Evolutionary conservation across 1,284 basidiomycete genomes (phyloP).

Genomic region (Cystobasidium pallidum): DNA sequence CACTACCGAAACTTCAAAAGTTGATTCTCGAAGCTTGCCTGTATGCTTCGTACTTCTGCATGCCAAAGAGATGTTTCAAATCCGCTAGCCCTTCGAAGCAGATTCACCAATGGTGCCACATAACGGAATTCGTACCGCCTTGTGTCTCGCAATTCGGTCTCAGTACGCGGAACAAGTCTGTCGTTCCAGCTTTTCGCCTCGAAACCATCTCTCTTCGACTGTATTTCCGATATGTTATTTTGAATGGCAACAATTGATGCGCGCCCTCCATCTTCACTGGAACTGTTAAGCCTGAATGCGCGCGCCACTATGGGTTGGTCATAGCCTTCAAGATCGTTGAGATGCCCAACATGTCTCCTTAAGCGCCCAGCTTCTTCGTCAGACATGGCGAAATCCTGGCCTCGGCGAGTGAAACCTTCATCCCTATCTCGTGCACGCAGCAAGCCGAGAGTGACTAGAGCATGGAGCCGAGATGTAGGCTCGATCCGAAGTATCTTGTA

Average conservation of each 20-base stretch:
- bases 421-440: constrained; percentile 17
- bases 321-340: constrained; percentile 23
- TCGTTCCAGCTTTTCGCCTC: constrained; percentile 20
- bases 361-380: constrained; percentile 17
- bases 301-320: constrained; percentile 4
- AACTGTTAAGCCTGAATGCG: not conserved
- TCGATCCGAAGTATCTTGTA: constrained; percentile 7
- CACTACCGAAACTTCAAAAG: not conserved
- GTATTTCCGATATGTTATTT: constrained; percentile 4
- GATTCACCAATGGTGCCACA: not conserved
- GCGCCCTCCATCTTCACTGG: not conserved
- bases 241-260: not conserved
- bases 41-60: not conserved
- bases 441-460: constrained; percentile 1
- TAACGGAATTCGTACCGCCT: constrained; percentile 20
- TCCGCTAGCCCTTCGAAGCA: constrained; percentile 26
- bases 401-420: constrained; percentile 8
- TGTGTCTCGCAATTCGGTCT: constrained; percentile 1
- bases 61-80: not conserved
- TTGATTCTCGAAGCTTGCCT: not conserved
- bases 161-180: constrained; percentile 14
- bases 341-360: constrained; percentile 2
- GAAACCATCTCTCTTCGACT: not conserved
- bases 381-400: not conserved
- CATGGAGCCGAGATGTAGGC: constrained; percentile 11